These are phyloP conservation scores for Aspergillus transmontanensis DNA, from an alignment of 2,329 filamentous ascomycete species.

Conservation along the genomic window DNA sequence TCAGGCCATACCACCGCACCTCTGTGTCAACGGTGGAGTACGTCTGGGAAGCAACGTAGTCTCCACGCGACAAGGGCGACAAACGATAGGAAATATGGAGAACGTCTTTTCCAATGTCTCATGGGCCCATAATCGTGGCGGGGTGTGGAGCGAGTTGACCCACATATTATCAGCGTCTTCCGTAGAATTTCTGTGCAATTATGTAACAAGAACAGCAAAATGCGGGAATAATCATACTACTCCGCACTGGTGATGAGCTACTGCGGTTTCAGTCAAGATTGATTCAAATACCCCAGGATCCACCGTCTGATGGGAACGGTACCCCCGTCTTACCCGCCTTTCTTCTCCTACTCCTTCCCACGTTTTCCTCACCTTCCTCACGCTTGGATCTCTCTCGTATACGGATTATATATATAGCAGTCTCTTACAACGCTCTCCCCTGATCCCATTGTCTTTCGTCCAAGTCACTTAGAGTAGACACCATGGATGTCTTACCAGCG, in stretches of 20 bases:
- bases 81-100: neutral
- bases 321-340: neutral
- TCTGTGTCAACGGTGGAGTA: neutral
- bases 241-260: neutral
- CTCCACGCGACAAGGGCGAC: neutral
- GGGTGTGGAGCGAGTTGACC: neutral
- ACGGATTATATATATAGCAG: neutral
- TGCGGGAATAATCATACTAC: neutral
- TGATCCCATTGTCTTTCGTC: neutral
- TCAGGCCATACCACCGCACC: neutral
- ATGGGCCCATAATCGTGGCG: neutral
- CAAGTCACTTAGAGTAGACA: neutral
- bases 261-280: neutral
- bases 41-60: neutral
- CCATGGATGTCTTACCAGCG: neutral
- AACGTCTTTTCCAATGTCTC: neutral
- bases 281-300: neutral
- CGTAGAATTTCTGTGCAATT: neutral
- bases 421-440: neutral
- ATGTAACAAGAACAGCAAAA: neutral
- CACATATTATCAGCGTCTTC: neutral
- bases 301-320: neutral
- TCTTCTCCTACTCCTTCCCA: neutral
- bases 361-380: neutral
- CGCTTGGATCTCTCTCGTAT: neutral